Conservation (phyloP, 306 rosid species). For the Neltuma alba region DNA sequence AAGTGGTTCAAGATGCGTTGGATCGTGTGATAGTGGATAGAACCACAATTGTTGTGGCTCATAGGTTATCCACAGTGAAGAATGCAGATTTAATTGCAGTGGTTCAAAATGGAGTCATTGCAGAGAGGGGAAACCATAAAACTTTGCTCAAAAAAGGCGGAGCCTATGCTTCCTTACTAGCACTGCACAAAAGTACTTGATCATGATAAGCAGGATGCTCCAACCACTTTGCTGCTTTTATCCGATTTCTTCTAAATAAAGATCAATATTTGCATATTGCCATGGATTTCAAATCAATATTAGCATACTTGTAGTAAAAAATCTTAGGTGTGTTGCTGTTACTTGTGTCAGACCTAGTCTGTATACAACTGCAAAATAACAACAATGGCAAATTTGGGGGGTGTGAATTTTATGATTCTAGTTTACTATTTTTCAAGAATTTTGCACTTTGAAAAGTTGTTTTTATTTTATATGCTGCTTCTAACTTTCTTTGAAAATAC, state of each 20-base stretch:
- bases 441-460: too few relatives aligned
- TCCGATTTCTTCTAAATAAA: not conserved
- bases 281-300: not conserved
- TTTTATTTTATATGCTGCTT: too few relatives aligned
- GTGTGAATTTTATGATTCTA: too few relatives aligned
- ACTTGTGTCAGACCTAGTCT: too few relatives aligned
- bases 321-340: too few relatives aligned
- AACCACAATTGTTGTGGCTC: conserved; percentile 72
- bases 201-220: conserved; percentile 22
- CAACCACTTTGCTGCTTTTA: not conserved
- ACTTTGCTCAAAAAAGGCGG: conserved; percentile 41
- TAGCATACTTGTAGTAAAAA: not conserved
- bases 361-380: too few relatives aligned
- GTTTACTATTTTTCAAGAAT: too few relatives aligned
- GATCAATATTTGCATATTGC: not conserved
- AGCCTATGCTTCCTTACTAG: conserved; percentile 49
- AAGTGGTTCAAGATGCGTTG: conserved; percentile 73
- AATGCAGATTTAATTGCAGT: conserved; percentile 66
- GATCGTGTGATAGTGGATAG: conserved; percentile 59
- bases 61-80: conserved; percentile 62
- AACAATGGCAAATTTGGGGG: too few relatives aligned
- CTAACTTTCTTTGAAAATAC: too few relatives aligned
- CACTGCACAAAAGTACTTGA: conserved; percentile 43
- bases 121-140: conserved; percentile 56
- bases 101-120: conserved; percentile 62